These are phyloP conservation scores for Graphilbum ipis-grandicollis DNA, from an alignment of 2,329 filamentous ascomycete genomes.

Conservation along the genomic window DNA sequence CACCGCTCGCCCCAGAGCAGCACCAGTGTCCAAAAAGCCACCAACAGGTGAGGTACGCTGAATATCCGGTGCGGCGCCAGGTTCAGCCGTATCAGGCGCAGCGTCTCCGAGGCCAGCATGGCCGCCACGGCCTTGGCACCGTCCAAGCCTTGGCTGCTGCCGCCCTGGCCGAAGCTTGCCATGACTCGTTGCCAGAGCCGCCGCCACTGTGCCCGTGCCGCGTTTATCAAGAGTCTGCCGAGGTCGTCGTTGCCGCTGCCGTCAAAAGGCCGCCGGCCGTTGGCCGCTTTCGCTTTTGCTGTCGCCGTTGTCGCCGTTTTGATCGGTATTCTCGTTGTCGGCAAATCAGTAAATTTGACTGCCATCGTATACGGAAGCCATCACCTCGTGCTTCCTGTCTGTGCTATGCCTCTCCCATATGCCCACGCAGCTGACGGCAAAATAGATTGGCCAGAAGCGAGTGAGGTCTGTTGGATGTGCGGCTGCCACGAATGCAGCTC, in stretches of 20 bases:
- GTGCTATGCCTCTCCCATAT: too few relatives aligned
- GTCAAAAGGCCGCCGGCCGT: too few relatives aligned
- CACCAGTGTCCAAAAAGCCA: constrained; percentile 56
- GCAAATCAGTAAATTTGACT: too few relatives aligned
- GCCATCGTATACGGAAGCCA: constrained; percentile 18
- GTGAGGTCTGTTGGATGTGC: too few relatives aligned
- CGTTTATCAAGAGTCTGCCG: neutral
- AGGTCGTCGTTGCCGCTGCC: neutral
- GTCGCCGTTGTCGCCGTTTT: neutral
- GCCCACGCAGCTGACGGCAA: too few relatives aligned
- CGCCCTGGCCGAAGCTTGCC: neutral
- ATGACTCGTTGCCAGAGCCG: constrained; percentile 1
- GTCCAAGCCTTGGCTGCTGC: constrained; percentile 6
- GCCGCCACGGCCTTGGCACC: constrained; percentile 9
- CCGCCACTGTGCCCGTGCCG: constrained; percentile 1
- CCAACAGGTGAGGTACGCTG: constrained; percentile 49
- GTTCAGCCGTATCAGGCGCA: constrained; percentile 23
- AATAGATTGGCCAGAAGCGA: too few relatives aligned
- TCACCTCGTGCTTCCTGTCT: constrained; percentile 7
- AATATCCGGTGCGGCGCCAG: constrained; percentile 32
- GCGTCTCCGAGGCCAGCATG: constrained; percentile 1
- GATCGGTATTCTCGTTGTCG: too few relatives aligned
- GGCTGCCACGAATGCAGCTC: too few relatives aligned
- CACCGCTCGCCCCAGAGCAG: constrained; percentile 76
- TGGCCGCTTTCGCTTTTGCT: too few relatives aligned